Base-by-base conservation (phyloP, 2,329 filamentous ascomycete species). In the Berkeleyomyces basicola region DNA sequence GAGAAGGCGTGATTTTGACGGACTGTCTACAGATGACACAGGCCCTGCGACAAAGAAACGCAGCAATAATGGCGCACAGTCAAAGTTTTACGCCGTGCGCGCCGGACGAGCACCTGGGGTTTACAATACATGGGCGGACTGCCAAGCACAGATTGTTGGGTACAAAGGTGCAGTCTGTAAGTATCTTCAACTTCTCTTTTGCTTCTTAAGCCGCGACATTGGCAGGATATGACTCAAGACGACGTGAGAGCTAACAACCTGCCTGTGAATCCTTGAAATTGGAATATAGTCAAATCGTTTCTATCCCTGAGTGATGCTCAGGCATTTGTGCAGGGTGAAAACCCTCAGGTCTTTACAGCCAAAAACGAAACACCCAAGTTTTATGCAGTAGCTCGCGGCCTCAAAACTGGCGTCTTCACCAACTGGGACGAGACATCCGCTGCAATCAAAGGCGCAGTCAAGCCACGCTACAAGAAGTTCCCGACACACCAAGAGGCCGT, bases 201-300 rank as follows among this genome's bases (percentile, higher is more conserved):
- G 23, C 14, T 37, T 23, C 43, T 23, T 42, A 40, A 23, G 63
- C 23, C 76, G 74, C 69, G 84, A 84, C 23, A 85, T 86, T 64
- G 73, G 79, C 43, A 88, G 87, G 90, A 76, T 53, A 11, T 36
- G 43, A 37, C 31, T 10, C 36, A 36, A 36, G 9, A 3, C n/a
- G 36, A n/a, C 7, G 37, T 33, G 72, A 85, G 80, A 57, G 49
- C 66, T 67, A 64, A 67, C n/a, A 53, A 51, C 31, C 14, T 14
- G 23, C 49, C 6, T 6, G 6, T 33, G 10, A 55, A 36, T 39
- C 37, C 5, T 61, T 53, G 46, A 59, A 31, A 14, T 61, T 53
- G 37, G 16, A 61, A 23, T 47, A 36, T 65, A 93, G 89, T 87
- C 77, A 92, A 93, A 75, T 89, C 87, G 1, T 96, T 96, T 70